Evolutionary conservation across 345 rosid genomes (phyloP).

Genomic region (Garcia nutans): DNA sequence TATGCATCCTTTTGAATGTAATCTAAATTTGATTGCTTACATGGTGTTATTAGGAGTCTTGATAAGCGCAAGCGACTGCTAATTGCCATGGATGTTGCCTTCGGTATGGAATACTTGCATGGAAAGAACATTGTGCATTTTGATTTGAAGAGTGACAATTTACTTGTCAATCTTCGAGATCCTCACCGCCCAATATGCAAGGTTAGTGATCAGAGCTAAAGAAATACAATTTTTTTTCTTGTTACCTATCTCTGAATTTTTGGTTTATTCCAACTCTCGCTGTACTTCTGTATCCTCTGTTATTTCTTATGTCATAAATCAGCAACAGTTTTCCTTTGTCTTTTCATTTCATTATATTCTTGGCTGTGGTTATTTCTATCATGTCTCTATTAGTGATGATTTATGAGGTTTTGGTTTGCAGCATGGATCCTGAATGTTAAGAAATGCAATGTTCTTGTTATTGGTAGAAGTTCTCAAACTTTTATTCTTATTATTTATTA

Average conservation of each 20-base stretch:
- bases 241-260: not conserved
- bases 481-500: not conserved
- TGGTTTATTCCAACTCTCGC: not conserved
- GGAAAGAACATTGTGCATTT: slow-evolving; percentile 69
- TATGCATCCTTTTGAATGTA: no score
- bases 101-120: slow-evolving; percentile 76
- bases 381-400: not conserved
- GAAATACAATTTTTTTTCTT: not conserved
- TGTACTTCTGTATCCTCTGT: not conserved
- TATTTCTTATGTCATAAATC: not conserved
- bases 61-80: slow-evolving; percentile 59
- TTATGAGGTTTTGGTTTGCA: not conserved
- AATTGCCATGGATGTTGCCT: slow-evolving; percentile 73
- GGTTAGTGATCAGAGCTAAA: slow-evolving; percentile 36
- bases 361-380: not conserved
- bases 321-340: not conserved
- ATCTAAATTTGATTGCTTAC: not conserved
- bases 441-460: not conserved
- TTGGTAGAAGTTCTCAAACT: not conserved
- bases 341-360: not conserved
- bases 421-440: not conserved
- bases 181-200: slow-evolving; percentile 71
- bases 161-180: slow-evolving; percentile 72
- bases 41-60: slow-evolving; percentile 40
- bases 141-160: slow-evolving; percentile 72